Percentiles rank a stretch among this genome's conserved stretches.
These are phyloP conservation scores for Dictyostelium purpureum DNA, from an alignment of 78 protist genomes.

Conservation along the genomic window DNA sequence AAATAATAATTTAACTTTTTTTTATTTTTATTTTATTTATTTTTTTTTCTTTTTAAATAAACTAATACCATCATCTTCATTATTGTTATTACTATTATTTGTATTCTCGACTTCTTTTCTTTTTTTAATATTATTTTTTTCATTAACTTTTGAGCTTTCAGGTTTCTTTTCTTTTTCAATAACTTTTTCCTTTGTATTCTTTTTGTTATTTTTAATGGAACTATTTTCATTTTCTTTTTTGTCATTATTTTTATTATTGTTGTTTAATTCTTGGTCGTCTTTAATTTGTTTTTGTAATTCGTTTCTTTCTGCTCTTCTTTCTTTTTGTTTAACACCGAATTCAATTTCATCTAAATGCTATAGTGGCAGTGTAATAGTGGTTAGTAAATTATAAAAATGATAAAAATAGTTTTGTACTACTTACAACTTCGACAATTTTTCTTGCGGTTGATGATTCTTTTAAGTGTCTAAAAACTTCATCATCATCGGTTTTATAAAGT, in stretches of 20 bases:
- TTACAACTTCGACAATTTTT: conserved; percentile 67
- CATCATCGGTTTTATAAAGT: conserved; percentile 81
- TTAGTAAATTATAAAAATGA: background rate
- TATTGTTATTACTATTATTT: background rate
- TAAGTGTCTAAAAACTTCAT: conserved; percentile 55
- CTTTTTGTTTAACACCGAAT: conserved; percentile 76
- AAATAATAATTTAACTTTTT: background rate
- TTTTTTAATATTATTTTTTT: background rate
- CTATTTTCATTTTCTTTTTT: background rate
- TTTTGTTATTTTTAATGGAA: background rate
- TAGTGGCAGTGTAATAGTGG: background rate
- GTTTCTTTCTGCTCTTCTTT: conserved; percentile 74
- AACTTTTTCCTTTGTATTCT: background rate
- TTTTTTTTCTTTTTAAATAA: conserved; percentile 52
- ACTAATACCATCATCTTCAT: conserved; percentile 27
- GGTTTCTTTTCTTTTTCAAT: background rate
- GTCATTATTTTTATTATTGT: background rate
- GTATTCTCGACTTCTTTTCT: background rate
- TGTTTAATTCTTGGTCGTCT: background rate
- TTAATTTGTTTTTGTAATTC: conserved; percentile 34
- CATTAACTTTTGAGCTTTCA: background rate
- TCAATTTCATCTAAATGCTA: conserved; percentile 66
- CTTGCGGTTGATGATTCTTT: conserved; percentile 72
- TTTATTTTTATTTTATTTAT: background rate
- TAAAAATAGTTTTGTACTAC: background rate